Conservation (phyloP, 2,329 filamentous ascomycete genomes). For the Metarhizium robertsii region DNA sequence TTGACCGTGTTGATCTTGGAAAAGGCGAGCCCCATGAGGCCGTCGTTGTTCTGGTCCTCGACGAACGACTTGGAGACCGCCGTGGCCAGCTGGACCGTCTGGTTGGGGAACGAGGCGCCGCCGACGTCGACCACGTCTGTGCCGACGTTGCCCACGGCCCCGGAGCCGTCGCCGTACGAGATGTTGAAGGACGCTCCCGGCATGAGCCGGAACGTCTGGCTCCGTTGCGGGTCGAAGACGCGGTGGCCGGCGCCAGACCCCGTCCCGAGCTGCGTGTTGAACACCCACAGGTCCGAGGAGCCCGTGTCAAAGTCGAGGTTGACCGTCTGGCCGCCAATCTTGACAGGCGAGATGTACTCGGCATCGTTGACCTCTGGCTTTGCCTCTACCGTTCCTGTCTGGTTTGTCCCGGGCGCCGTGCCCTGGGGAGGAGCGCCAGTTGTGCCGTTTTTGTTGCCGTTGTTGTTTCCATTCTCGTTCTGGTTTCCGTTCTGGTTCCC, state of each 20-base stretch:
- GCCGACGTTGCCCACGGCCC: conserved; percentile 33
- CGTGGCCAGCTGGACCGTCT: conserved; percentile 34
- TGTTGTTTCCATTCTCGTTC: not conserved
- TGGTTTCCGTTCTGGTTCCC: not conserved
- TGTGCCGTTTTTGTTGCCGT: not conserved
- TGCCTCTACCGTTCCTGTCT: not conserved
- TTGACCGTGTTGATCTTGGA: conserved; percentile 31
- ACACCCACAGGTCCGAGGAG: conserved; percentile 22
- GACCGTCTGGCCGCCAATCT: conserved; percentile 12
- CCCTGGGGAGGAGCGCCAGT: not conserved
- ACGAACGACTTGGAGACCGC: conserved; percentile 31
- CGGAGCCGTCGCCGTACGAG: conserved; percentile 33
- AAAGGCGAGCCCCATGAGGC: conserved; percentile 37
- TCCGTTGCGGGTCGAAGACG: conserved; percentile 27
- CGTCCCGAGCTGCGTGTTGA: conserved; percentile 32
- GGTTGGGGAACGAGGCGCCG: conserved; percentile 27
- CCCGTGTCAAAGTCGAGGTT: conserved; percentile 15
- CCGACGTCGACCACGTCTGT: conserved; percentile 33
- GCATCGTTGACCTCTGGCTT: conserved; percentile 4
- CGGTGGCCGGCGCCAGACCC: conserved; percentile 27
- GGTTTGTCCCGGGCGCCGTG: not conserved
- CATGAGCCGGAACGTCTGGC: conserved; percentile 27
- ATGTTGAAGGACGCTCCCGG: conserved; percentile 32
- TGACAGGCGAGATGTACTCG: conserved; percentile 11
- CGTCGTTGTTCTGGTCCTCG: conserved; percentile 28